phyloP scores from a whole-genome alignment of 2,329 filamentous ascomycete genomes.

The Trichoderma lentiforme region DNA sequence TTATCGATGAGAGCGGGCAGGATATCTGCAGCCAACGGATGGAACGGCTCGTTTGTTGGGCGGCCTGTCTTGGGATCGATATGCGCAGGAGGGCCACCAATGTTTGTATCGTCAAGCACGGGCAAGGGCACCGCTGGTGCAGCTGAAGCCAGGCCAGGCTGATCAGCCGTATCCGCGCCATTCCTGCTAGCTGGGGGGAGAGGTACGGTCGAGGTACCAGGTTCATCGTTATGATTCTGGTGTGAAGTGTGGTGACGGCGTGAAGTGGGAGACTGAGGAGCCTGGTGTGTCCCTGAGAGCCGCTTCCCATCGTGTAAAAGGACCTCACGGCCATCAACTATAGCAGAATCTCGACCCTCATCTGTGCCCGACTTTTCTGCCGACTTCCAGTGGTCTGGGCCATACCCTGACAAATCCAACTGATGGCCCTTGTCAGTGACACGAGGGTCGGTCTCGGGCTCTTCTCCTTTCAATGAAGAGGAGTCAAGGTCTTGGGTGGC shows the following conservation, averaged over 20 bases:
- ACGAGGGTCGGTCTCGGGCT: constrained; percentile 27
- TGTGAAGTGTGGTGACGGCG: constrained; percentile 31
- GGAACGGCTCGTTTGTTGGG: constrained; percentile 42
- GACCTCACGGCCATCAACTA: constrained; percentile 68
- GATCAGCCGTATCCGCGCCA: constrained; percentile 47
- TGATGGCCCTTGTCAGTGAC: constrained; percentile 59
- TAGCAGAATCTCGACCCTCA: constrained; percentile 66
- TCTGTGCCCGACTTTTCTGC: constrained; percentile 60
- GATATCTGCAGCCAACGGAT: constrained; percentile 64
- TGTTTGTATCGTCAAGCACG: constrained; percentile 73
- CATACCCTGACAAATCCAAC: constrained; percentile 75
- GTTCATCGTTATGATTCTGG: constrained; percentile 30
- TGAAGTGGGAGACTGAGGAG: constrained; percentile 18
- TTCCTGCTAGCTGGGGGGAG: constrained; percentile 54
- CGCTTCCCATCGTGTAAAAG: constrained; percentile 61
- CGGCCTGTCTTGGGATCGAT: constrained; percentile 50
- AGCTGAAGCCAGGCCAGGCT: constrained; percentile 65
- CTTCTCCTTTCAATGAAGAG: constrained; percentile 23
- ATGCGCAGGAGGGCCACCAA: constrained; percentile 67
- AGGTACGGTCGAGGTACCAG: constrained; percentile 52
- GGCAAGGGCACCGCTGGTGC: constrained; percentile 71
- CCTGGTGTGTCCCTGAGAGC: constrained; percentile 46
- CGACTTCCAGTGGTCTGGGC: constrained; percentile 69
- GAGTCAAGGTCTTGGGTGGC: constrained; percentile 35
- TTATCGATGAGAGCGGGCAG: constrained; percentile 71